These are phyloP conservation scores for Moesziomyces sp. DNA, from an alignment of 1,284 basidiomycete species.

Conservation along the genomic window DNA sequence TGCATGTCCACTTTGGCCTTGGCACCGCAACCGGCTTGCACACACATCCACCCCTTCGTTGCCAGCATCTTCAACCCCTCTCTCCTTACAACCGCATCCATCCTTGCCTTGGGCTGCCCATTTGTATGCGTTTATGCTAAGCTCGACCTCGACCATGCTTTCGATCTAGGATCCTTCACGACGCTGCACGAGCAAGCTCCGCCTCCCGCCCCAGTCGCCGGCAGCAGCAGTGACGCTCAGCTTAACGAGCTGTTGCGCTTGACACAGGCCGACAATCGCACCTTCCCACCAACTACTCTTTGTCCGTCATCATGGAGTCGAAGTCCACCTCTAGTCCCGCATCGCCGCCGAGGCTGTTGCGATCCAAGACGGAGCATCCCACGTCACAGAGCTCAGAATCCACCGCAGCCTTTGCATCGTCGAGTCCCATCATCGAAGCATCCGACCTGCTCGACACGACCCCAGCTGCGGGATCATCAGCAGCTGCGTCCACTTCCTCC, in stretches of 20 bases:
- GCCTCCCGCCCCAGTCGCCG: too few relatives aligned
- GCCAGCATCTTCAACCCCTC: not conserved
- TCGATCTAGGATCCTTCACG: not conserved
- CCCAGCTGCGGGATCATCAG: not conserved
- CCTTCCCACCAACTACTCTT: not conserved
- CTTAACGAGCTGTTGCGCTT: too few relatives aligned
- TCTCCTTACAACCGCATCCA: not conserved
- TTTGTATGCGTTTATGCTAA: not conserved
- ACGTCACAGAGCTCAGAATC: not conserved
- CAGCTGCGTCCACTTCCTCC: conserved; percentile 20
- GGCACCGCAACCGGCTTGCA: not conserved
- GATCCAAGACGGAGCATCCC: not conserved
- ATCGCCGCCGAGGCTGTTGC: not conserved
- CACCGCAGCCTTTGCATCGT: not conserved
- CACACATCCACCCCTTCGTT: not conserved
- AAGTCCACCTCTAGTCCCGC: not conserved
- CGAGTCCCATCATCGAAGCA: not conserved
- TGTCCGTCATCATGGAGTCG: not conserved
- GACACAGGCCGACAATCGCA: not conserved
- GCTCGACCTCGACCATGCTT: not conserved
- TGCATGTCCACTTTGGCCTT: not conserved
- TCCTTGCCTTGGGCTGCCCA: not conserved
- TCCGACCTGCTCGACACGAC: not conserved
- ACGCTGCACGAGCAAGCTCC: not conserved
- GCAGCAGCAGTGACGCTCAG: too few relatives aligned